Evolutionary conservation across 768 basidiomycete genomes (phyloP).

Genomic region (Astraeus odoratus): DNA sequence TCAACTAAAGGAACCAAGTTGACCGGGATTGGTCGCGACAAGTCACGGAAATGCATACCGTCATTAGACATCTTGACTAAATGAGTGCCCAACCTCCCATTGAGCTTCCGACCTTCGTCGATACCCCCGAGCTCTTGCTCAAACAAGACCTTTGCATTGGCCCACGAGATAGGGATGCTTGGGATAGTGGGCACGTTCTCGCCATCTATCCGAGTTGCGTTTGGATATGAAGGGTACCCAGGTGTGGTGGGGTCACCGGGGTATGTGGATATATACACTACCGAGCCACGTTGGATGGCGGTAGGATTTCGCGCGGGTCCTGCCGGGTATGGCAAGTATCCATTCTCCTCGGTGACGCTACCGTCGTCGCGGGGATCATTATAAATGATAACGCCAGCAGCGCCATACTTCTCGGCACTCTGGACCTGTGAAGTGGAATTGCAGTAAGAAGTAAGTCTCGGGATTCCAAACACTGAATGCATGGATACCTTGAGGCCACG

Average conservation of each 20-base stretch:
- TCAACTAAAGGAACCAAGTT: slow-evolving; percentile 42
- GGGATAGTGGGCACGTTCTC: slow-evolving; percentile 69
- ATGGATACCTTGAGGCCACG: slow-evolving; percentile 73
- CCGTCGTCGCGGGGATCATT: slow-evolving; percentile 86
- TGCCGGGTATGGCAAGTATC: slow-evolving; percentile 62
- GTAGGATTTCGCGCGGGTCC: slow-evolving; percentile 86
- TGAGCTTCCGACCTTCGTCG: slow-evolving; percentile 34
- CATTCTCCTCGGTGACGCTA: slow-evolving; percentile 65
- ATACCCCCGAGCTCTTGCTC: slow-evolving; percentile 42
- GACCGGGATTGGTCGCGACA: background rate
- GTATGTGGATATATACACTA: slow-evolving; percentile 60
- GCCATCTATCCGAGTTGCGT: slow-evolving; percentile 57
- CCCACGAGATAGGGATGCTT: slow-evolving; percentile 86
- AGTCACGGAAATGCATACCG: slow-evolving; percentile 27
- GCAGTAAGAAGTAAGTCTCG: slow-evolving; percentile 2
- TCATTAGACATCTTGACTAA: slow-evolving; percentile 49
- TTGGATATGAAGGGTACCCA: slow-evolving; percentile 78
- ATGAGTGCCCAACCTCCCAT: slow-evolving; percentile 42
- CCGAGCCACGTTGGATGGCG: slow-evolving; percentile 81
- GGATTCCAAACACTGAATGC: slow-evolving; percentile 12
- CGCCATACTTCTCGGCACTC: slow-evolving; percentile 78
- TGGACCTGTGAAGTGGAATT: slow-evolving; percentile 46
- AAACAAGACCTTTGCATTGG: slow-evolving; percentile 67
- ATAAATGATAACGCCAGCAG: slow-evolving; percentile 73
- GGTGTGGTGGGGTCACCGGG: slow-evolving; percentile 85